Evolutionary conservation across 768 basidiomycete species (phyloP).

Genomic region (Galerina marginata): DNA sequence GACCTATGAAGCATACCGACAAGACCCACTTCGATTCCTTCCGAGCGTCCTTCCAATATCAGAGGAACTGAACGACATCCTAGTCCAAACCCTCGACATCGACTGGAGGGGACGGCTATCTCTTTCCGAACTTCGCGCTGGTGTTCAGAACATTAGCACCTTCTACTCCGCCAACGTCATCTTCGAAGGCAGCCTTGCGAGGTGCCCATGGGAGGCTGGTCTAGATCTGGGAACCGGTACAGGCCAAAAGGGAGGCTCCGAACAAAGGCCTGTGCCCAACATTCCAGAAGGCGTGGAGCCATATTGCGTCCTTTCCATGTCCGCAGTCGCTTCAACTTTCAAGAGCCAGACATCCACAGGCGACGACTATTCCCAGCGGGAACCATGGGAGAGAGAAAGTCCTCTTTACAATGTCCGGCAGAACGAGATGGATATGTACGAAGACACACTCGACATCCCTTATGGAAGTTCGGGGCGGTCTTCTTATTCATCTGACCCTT

Average conservation of each 20-base stretch:
- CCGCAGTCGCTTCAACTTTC: constrained; percentile 15
- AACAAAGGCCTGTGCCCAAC: constrained; percentile 22
- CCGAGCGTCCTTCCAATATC: constrained; percentile 86
- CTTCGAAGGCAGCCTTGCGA: constrained; percentile 82
- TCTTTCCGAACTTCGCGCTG: constrained; percentile 57
- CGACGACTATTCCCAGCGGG: constrained; percentile 14
- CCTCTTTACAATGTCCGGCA: constrained; percentile 8
- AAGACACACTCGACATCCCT: constrained; percentile 13
- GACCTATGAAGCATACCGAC: constrained; percentile 88
- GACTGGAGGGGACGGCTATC: constrained; percentile 67
- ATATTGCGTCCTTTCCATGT: constrained; percentile 26
- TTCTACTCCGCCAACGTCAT: constrained; percentile 80
- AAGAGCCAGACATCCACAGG: constrained; percentile 17
- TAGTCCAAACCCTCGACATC: constrained; percentile 74
- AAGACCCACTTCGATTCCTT: constrained; percentile 80
- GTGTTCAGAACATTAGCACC: constrained; percentile 58
- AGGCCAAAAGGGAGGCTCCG: constrained; percentile 5
- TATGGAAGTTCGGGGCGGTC: constrained; percentile 22
- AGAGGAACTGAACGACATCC: constrained; percentile 69
- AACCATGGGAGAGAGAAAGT: constrained; percentile 13
- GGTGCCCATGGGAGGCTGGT: constrained; percentile 79
- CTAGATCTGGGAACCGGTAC: constrained; percentile 26
- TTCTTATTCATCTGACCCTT: constrained; percentile 24
- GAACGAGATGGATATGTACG: constrained; percentile 18
- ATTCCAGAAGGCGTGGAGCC: constrained; percentile 25